phyloP scores from a whole-genome alignment of 129 eudicot genomes.

The Glebionis coronaria region DNA sequence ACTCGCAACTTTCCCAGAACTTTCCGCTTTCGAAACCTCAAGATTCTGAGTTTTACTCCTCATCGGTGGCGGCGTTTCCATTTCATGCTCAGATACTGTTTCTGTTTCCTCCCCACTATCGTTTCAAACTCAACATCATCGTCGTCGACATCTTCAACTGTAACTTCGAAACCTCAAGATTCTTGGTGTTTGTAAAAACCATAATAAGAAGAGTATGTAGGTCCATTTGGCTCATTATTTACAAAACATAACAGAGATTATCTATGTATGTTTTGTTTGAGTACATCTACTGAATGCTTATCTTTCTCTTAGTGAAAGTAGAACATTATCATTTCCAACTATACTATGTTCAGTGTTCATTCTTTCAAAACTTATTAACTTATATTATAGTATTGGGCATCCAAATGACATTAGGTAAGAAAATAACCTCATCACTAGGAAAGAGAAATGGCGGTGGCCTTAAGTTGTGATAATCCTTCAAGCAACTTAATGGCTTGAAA shows the following conservation, averaged over 20 bases:
- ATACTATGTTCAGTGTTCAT: no score
- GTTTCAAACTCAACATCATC: constrained; percentile 54
- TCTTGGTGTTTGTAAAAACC: not conserved
- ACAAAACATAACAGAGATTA: not conserved
- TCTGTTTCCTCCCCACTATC: constrained; percentile 44
- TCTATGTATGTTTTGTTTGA: constrained; percentile 7
- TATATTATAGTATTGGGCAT: not conserved
- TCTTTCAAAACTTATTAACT: no score
- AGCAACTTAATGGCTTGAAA: constrained; percentile 90
- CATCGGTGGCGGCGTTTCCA: constrained; percentile 25
- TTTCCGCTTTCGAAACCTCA: constrained; percentile 59
- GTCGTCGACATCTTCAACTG: constrained; percentile 64
- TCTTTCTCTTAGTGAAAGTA: no score
- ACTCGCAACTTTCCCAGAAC: constrained; percentile 48
- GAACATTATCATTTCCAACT: no score
- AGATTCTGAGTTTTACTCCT: constrained; percentile 41
- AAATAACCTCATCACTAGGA: constrained; percentile 87
- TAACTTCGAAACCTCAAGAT: no score
- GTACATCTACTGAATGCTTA: no score
- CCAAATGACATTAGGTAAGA: constrained; percentile 3
- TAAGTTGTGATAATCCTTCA: constrained; percentile 84
- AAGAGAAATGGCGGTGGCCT: constrained; percentile 85
- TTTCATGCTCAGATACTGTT: constrained; percentile 35
- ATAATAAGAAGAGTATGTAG: not conserved
- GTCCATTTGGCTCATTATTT: constrained; percentile 5